phyloP scores from a whole-genome alignment of 108 stramenopile genomes.

The Nitzschia sp. region DNA sequence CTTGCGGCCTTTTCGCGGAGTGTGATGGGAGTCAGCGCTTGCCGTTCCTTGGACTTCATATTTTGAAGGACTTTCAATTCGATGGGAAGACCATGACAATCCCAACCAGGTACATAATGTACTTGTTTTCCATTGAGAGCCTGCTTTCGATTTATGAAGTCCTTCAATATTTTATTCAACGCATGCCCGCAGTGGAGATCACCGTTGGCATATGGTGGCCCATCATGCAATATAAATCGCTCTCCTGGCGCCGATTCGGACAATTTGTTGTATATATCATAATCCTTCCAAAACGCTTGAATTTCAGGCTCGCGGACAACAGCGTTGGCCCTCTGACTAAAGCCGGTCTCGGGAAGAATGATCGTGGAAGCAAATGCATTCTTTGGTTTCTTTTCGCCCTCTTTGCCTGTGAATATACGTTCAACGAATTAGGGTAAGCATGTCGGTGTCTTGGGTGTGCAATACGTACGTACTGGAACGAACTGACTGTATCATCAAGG shows the following conservation, averaged over 20 bases:
- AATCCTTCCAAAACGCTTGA: constrained; percentile 87
- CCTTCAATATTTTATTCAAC: constrained; percentile 98
- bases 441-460: neutral
- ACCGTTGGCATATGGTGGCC: constrained; percentile 99
- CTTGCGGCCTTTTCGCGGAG: constrained; percentile 87
- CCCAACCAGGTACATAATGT: constrained; percentile 99
- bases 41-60: constrained; percentile 86
- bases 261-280: constrained; percentile 86
- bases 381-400: constrained; percentile 67
- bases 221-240: constrained; percentile 97
- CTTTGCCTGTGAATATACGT: constrained; percentile 24
- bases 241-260: constrained; percentile 45
- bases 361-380: constrained; percentile 90
- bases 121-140: constrained; percentile 93
- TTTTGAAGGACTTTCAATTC: constrained; percentile 97
- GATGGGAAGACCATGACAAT: constrained; percentile 99
- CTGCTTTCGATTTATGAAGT: constrained; percentile 97
- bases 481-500: neutral
- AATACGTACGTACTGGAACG: neutral
- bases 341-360: constrained; percentile 88
- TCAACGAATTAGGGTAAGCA: constrained; percentile 5
- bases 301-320: constrained; percentile 88
- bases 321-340: constrained; percentile 96
- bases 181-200: constrained; percentile 98
- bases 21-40: constrained; percentile 76